A percentile compares a stretch with the other conserved stretches of the same genome.
Evolutionary conservation across 371 early-diverging fungal genomes (phyloP).

Genomic region (Umbelopsis sp.): DNA sequence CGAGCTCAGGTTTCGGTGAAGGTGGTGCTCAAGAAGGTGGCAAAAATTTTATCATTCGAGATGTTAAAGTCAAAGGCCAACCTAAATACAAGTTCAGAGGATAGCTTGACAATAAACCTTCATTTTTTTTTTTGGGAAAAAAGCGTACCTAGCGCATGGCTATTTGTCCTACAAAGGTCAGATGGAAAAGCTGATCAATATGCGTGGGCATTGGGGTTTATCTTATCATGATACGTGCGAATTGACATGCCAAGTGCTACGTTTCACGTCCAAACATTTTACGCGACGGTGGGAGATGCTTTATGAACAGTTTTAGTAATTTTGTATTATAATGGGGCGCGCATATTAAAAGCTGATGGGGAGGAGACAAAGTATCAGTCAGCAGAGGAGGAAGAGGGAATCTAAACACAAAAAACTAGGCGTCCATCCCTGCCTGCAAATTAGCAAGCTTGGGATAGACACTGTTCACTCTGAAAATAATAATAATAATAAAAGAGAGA

Average conservation of each 20-base stretch:
- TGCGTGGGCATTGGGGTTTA: not conserved
- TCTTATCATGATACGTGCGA: not conserved
- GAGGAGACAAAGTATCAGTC: too few species aligned
- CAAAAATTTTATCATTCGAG: constrained; percentile 10
- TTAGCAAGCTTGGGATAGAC: not conserved
- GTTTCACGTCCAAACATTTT: not conserved
- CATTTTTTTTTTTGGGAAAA: too few species aligned
- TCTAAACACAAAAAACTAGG: not conserved
- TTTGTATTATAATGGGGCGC: not conserved
- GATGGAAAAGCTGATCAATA: too few species aligned
- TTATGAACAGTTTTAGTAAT: constrained; percentile 2
- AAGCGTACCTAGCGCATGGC: too few species aligned
- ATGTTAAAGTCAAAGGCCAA: not conserved
- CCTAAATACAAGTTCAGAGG: constrained; percentile 11
- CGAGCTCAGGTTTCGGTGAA: not conserved
- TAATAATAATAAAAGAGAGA: not conserved
- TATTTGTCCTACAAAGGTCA: too few species aligned
- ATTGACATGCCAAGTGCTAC: not conserved
- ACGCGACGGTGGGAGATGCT: too few species aligned
- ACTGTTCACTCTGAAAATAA: too few species aligned
- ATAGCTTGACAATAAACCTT: not conserved
- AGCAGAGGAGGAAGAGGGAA: not conserved
- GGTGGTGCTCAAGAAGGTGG: constrained; percentile 1
- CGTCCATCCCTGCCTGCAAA: not conserved
- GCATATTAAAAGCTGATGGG: not conserved